phyloP scores from a whole-genome alignment of 139 green algal species.

The Volvox africanus region DNA sequence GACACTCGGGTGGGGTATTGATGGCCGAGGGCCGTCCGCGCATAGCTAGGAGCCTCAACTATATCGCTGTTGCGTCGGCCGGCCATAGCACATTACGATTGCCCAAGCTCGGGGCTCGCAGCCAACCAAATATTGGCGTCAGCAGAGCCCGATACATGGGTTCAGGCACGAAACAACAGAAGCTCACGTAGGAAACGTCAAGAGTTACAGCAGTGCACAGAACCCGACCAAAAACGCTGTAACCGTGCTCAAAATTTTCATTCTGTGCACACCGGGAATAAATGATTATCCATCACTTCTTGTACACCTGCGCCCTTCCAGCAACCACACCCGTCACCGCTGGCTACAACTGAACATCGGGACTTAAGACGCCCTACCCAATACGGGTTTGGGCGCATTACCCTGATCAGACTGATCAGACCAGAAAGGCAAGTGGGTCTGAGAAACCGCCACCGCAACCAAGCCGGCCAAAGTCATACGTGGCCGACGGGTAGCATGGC shows the following conservation, averaged over 20 bases:
- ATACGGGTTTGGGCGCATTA: not conserved
- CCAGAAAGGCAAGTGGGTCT: conserved; percentile 7
- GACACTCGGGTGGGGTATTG: no score
- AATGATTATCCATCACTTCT: not conserved
- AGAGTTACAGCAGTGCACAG: not conserved
- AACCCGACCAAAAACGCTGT: not conserved
- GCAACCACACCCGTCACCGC: not conserved
- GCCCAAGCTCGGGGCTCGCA: no score
- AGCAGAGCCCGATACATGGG: no score
- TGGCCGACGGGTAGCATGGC: conserved; percentile 1
- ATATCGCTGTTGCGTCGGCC: no score
- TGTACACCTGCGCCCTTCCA: not conserved
- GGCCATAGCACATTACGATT: no score
- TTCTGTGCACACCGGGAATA: not conserved
- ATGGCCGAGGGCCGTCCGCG: no score
- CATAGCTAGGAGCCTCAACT: no score
- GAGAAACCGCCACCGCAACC: not conserved
- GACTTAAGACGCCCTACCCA: not conserved
- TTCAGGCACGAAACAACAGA: not conserved
- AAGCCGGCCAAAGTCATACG: conserved; percentile 18
- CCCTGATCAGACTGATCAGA: not conserved
- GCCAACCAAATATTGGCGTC: no score
- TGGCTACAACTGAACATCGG: not conserved
- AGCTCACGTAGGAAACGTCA: not conserved
- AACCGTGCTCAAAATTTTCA: not conserved